Conservation (phyloP, 1,284 basidiomycete species). For the Ustilago loliicola region DNA sequence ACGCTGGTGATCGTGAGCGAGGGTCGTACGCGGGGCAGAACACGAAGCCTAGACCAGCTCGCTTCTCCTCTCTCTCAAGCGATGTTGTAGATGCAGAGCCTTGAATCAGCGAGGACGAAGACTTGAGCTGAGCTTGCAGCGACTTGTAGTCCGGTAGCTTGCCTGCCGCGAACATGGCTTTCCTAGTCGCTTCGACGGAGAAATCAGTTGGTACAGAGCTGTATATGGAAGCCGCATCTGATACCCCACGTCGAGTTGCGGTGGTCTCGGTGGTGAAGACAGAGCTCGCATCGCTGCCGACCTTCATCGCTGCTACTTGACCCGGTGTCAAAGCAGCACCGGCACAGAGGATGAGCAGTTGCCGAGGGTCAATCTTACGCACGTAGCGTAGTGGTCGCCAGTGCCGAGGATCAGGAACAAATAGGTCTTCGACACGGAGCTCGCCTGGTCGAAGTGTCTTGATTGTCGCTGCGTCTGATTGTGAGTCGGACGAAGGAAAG, state of each 20-base stretch:
- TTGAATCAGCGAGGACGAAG: not conserved
- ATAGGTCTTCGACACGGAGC: conserved; percentile 53
- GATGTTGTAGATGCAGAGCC: not conserved
- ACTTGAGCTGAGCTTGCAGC: conserved; percentile 39
- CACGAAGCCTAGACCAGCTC: conserved; percentile 55
- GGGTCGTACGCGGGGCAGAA: conserved; percentile 52
- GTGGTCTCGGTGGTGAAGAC: conserved; percentile 22
- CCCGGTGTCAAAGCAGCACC: conserved; percentile 52
- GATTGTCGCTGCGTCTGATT: conserved; percentile 33
- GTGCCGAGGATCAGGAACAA: conserved; percentile 64
- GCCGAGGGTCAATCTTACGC: conserved; percentile 65
- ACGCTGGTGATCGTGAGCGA: conserved; percentile 10
- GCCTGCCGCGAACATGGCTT: conserved; percentile 44
- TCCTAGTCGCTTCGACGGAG: conserved; percentile 33
- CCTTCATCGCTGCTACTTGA: conserved; percentile 45
- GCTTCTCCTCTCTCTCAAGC: conserved; percentile 27
- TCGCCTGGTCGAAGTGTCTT: conserved; percentile 25
- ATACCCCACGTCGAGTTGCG: conserved; percentile 1
- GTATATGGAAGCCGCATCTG: conserved; percentile 31
- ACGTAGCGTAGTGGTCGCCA: conserved; percentile 66
- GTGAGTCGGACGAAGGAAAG: conserved; percentile 3
- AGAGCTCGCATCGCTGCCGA: conserved; percentile 35
- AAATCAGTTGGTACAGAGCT: conserved; percentile 41
- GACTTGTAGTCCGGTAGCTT: conserved; percentile 54
- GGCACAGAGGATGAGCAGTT: conserved; percentile 64